A percentile compares a stretch with the other conserved stretches of the same genome.
These are phyloP conservation scores for Penicillium aurantiogriseum DNA, from an alignment of 2,329 filamentous ascomycete genomes.

Conservation along the genomic window DNA sequence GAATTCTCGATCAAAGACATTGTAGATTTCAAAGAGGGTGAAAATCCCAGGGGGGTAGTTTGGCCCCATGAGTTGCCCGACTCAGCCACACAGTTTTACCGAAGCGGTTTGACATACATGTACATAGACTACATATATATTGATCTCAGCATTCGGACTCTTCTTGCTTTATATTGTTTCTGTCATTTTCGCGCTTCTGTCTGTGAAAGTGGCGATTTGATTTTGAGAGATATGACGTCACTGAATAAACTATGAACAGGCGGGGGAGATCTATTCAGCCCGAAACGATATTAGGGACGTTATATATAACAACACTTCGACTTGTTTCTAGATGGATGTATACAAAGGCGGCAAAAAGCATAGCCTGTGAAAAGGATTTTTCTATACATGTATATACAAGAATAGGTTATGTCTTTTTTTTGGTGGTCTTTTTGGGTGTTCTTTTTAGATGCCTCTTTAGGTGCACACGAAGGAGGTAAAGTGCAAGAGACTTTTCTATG, in stretches of 20 bases:
- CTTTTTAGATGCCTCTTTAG: no score
- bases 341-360: no score
- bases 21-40: neutral
- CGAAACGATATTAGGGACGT: no score
- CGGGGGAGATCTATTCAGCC: no score
- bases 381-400: no score
- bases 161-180: neutral
- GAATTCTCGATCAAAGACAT: neutral
- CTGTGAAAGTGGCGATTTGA: neutral
- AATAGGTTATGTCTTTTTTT: no score
- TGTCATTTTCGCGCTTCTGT: neutral
- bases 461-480: no score
- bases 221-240: conserved; percentile 5
- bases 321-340: no score
- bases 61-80: conserved; percentile 5
- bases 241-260: neutral
- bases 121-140: neutral
- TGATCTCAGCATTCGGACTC: neutral
- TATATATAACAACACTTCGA: no score
- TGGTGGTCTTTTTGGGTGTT: no score
- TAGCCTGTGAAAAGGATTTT: no score
- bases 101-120: neutral
- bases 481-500: no score
- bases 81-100: conserved; percentile 1
- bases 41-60: neutral